Conservation (phyloP, 1,139 yeast species). For the Candida glucosophila region DNA sequence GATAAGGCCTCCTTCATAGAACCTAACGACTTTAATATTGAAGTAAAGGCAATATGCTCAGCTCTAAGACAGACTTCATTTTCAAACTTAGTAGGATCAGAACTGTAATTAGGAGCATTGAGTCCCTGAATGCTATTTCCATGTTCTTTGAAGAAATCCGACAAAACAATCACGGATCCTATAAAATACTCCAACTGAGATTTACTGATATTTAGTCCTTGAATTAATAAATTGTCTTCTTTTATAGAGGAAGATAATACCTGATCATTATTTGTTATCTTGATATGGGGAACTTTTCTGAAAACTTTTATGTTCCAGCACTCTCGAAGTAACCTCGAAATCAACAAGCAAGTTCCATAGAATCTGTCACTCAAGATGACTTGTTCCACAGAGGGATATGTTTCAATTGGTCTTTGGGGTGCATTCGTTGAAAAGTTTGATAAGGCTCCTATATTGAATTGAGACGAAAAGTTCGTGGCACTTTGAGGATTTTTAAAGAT, state of each 20-base stretch:
- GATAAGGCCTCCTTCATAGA: conserved; percentile 87
- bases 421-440: too few species aligned
- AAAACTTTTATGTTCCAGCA: conserved; percentile 75
- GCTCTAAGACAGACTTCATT: conserved; percentile 77
- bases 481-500: conserved; percentile 18
- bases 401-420: conserved; percentile 8
- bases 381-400: conserved; percentile 47
- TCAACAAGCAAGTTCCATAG: conserved; percentile 78
- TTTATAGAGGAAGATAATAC: conserved; percentile 36
- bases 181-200: conserved; percentile 55
- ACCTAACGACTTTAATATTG: conserved; percentile 65
- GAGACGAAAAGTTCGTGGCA: background rate
- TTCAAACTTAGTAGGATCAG: conserved; percentile 40
- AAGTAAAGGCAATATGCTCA: conserved; percentile 81
- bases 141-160: conserved; percentile 48
- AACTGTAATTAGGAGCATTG: conserved; percentile 39
- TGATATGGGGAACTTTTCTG: conserved; percentile 35
- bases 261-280: conserved; percentile 29
- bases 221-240: conserved; percentile 35
- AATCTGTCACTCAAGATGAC: conserved; percentile 87
- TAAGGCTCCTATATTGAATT: too few species aligned
- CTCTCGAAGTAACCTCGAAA: conserved; percentile 70
- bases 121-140: conserved; percentile 61
- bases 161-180: conserved; percentile 56
- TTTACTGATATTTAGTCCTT: conserved; percentile 42